Conservation (phyloP, 2,329 filamentous ascomycete species). For the Lasiodiplodia citricola region DNA sequence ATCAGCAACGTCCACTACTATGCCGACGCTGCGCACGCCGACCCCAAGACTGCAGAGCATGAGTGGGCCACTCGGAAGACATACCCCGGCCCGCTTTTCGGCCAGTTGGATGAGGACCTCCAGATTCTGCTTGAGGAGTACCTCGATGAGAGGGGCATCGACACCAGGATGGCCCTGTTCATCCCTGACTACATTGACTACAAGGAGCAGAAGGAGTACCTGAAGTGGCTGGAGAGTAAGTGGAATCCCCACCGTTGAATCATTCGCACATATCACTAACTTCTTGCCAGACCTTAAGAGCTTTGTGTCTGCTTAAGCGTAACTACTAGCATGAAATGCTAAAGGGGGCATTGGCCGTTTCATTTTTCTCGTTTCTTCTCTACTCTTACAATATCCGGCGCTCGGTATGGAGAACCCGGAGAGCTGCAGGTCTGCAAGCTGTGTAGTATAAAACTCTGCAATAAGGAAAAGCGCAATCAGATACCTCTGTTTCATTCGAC, state of each 20-base stretch:
- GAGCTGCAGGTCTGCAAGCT: constrained; percentile 1
- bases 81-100: constrained; percentile 91
- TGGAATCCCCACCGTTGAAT: constrained; percentile 12
- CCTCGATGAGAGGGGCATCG: constrained; percentile 92
- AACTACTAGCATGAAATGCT: not conserved
- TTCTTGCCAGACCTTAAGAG: constrained; percentile 70
- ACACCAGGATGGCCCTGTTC: constrained; percentile 84
- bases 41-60: constrained; percentile 75
- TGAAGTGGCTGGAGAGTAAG: constrained; percentile 76
- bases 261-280: constrained; percentile 31
- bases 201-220: constrained; percentile 98
- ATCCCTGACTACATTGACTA: constrained; percentile 95
- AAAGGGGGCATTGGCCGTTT: not conserved
- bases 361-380: constrained; percentile 1
- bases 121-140: constrained; percentile 92
- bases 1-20: constrained; percentile 94
- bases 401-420: not conserved
- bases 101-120: constrained; percentile 93
- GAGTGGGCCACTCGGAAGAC: constrained; percentile 76
- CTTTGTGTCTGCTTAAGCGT: constrained; percentile 61
- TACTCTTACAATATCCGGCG: constrained; percentile 8
- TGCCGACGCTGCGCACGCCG: constrained; percentile 75
- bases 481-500: constrained; percentile 2
- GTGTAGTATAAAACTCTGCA: constrained; percentile 15
- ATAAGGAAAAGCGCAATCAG: constrained; percentile 11